Conservation (phyloP, 208 protist species). For the Endotrypanum monterogeii region DNA sequence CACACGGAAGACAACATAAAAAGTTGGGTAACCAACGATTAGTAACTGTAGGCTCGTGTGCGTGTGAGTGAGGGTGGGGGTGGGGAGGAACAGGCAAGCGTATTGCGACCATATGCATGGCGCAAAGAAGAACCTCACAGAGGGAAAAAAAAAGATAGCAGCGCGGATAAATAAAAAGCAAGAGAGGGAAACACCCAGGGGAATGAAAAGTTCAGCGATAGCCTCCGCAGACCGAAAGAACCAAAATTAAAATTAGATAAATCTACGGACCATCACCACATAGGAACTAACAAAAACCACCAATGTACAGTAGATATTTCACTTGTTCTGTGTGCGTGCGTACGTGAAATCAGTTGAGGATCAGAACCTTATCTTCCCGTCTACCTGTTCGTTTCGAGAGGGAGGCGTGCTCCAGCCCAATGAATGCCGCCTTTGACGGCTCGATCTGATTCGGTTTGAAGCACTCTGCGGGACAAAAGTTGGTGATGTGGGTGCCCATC, state of each 20-base stretch:
- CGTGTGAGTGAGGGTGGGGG: not conserved
- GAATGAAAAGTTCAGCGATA: not conserved
- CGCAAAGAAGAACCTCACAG: not conserved
- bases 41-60: not conserved
- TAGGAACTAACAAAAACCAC: not conserved
- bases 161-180: no score
- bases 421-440: constrained; percentile 74
- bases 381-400: constrained; percentile 52
- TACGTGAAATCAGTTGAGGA: constrained; percentile 49
- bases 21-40: not conserved
- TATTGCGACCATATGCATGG: not conserved
- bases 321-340: not conserved
- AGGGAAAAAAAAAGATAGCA: constrained; percentile 1
- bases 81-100: not conserved
- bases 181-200: not conserved
- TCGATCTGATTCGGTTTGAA: constrained; percentile 69
- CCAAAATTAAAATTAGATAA: constrained; percentile 1
- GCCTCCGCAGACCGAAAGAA: not conserved
- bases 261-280: not conserved
- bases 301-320: not conserved
- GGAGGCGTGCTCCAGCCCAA: constrained; percentile 84
- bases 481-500: constrained; percentile 67
- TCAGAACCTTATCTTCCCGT: constrained; percentile 77
- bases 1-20: not conserved
- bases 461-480: constrained; percentile 50